Percentiles rank a stretch among this genome's conserved stretches.
Conservation (phyloP, 768 basidiomycete genomes). For the Leccinum variicolor region DNA sequence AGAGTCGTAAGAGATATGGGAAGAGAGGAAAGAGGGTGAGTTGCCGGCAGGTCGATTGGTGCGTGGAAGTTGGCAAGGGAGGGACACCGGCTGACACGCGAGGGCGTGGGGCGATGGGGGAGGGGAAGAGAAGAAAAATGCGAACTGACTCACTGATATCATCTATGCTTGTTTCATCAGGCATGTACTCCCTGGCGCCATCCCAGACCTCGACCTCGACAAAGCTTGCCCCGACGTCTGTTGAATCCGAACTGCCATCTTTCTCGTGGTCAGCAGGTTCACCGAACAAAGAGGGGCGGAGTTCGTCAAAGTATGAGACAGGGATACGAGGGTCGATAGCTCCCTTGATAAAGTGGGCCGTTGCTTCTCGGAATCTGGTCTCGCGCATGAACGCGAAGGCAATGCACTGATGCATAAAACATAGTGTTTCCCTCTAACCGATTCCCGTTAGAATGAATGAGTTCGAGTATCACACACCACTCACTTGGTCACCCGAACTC, state of each 20-base stretch:
- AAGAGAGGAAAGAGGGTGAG: constrained; percentile 27
- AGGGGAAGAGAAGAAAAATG: constrained; percentile 23
- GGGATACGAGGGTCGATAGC: constrained; percentile 82
- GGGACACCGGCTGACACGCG: constrained; percentile 13
- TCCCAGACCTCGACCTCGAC: constrained; percentile 69
- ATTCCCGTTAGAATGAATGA: constrained; percentile 7
- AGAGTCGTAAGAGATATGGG: constrained; percentile 20
- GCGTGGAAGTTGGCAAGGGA: constrained; percentile 27
- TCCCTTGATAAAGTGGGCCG: constrained; percentile 71
- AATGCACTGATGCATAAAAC: constrained; percentile 77
- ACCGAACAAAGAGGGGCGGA: constrained; percentile 63
- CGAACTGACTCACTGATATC: constrained; percentile 72
- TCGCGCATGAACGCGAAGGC: constrained; percentile 77
- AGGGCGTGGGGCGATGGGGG: constrained; percentile 20
- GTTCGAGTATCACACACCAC: not conserved
- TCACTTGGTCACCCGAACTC: constrained; percentile 8
- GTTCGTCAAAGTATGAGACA: constrained; percentile 73
- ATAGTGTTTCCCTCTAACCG: constrained; percentile 58
- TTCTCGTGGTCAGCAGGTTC: constrained; percentile 1
- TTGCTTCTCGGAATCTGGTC: constrained; percentile 82
- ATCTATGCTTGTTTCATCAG: constrained; percentile 64
- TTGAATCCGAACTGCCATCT: not conserved
- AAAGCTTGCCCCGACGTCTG: constrained; percentile 19
- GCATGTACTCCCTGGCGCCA: constrained; percentile 73
- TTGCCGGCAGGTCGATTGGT: constrained; percentile 23